Evolutionary conservation across 805 yeast genomes (phyloP).

Genomic region (Yarrowia keelungensis): DNA sequence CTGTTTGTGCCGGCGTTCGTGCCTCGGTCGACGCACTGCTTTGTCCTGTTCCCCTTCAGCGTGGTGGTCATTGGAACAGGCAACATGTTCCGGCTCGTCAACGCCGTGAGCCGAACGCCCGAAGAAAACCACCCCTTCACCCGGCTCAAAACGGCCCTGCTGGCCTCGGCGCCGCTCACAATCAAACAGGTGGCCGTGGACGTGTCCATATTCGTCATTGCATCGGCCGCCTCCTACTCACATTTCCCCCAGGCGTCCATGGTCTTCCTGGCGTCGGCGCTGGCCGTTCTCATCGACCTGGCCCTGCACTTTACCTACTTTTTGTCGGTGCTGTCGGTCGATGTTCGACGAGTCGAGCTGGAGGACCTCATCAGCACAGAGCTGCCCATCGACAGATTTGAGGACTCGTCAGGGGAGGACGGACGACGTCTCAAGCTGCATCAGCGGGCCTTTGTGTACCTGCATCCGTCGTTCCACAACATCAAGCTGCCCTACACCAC

Average conservation of each 20-base stretch:
- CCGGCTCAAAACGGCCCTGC: constrained; percentile 52
- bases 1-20: constrained; percentile 49
- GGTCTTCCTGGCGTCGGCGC: constrained; percentile 56
- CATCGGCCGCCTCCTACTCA: constrained; percentile 21
- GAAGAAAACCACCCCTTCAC: constrained; percentile 54
- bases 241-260: constrained; percentile 49
- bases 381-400: constrained; percentile 22
- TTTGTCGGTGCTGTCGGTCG: constrained; percentile 70
- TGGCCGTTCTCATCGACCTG: constrained; percentile 65
- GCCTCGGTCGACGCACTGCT: constrained; percentile 52
- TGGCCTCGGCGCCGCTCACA: constrained; percentile 52
- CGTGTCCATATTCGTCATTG: constrained; percentile 40
- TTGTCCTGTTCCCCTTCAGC: constrained; percentile 52
- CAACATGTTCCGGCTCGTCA: constrained; percentile 57
- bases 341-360: constrained; percentile 67
- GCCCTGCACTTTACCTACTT: constrained; percentile 68
- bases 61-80: constrained; percentile 56
- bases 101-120: constrained; percentile 53
- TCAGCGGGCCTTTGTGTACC: constrained; percentile 28
- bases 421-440: constrained; percentile 24
- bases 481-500: constrained; percentile 27
- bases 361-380: constrained; percentile 54
- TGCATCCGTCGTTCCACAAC: constrained; percentile 28
- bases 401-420: constrained; percentile 17
- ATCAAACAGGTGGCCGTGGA: constrained; percentile 50